Base-by-base conservation (phyloP, 2,329 filamentous ascomycete species). In the Huntiella bhutanensis region DNA sequence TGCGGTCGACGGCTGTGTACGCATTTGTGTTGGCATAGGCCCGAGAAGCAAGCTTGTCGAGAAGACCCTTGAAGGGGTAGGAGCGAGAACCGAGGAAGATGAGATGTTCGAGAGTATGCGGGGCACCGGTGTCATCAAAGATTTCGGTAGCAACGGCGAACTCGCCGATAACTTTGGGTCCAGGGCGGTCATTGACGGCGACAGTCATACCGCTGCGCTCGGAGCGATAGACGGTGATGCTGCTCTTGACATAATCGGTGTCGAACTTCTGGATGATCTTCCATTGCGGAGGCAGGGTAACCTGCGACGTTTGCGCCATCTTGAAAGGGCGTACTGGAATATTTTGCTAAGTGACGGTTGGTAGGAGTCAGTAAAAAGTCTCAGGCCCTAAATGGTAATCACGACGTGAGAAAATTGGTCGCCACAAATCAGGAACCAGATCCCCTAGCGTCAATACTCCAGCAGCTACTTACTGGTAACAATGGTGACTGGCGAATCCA, bases 81-180 rank as follows among this genome's bases (percentile, higher is more conserved):
- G 73, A 92, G 59, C 82, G 86, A 17, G 91, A 96, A 22, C 91
- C 91, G 80, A 87, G 86, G 58, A 87, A 88, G 52, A 83, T 69
- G 11, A 88, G 64, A 59, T 87, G 81, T 62, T 88, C 81, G n/a
- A 88, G 68, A 0, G 82, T 87, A 57, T 88, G 82, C 4, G 82
- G 91, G 11, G 91, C 82, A 36, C 91, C 91, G 8, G 88, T 96
- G 60, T 98, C 86, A 64, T 98, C 91, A 55, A 93, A 81, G 55
- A 98, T 96, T 63, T 98, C 91, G 3, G 91, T 98, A 33, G 91
- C 91, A 45, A 98, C 71, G 33, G 87, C 81, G 62, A 98, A 98
- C 63, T 92, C 94, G 33, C 91, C 91, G 54, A 83, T 81, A 51
- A 95, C 74, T 61, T 95, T 96, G n/a, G 91, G 91, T 0, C 91